Evolutionary conservation across 371 early-diverging fungal species (phyloP), one percentile per base, ranked within the genome.

Genomic region (Syncephalastrum racemosum): DNA sequence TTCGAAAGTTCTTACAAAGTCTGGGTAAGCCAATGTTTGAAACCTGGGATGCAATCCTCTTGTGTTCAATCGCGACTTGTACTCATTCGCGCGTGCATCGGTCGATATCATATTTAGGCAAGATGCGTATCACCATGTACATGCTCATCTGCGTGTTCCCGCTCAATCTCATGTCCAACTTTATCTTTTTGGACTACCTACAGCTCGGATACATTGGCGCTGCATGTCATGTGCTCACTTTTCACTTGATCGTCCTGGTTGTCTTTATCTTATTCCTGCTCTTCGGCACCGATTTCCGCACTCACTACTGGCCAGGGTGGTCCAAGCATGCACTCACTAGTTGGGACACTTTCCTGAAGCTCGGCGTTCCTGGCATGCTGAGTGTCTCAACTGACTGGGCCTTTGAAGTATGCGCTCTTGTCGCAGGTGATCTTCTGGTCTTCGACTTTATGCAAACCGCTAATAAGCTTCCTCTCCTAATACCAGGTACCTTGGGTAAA

Each of bases 371-470:
- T 6, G 77, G 77, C 0, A 77, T 77, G 77, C 46, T 77, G 15
- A 77, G 77, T 54, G 67, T 73, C 1, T 64, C 71, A 1, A 71
- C 72, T 0, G 77, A 77, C 40, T 77, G 77, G 77, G 77, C 77
- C 1, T 77, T 77, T 50, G 77, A 77, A 62, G 66, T 77, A 5
- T 77, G 77, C 55, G 77, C 74, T n/a, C 59, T 77, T 12, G 36
- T 71, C 16, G 60, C 77, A 18, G 75, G 63, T 62, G 54, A 50
- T 2, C 18, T 16, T 15, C 40, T 43, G n/a, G 7, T 7, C 12
- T 42, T 16, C 13, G 18, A 31, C 36, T 7, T 10, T 31, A 31
- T 31, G 36, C 36, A 5, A 31, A 8, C 12, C 10, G 36, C 12
- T 31, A 31, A 8, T 10, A 3, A 53, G 4, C 13, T 19, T 25